Base-by-base conservation (phyloP, 1,284 basidiomycete genomes). In the Moesziomyces globuligerus region DNA sequence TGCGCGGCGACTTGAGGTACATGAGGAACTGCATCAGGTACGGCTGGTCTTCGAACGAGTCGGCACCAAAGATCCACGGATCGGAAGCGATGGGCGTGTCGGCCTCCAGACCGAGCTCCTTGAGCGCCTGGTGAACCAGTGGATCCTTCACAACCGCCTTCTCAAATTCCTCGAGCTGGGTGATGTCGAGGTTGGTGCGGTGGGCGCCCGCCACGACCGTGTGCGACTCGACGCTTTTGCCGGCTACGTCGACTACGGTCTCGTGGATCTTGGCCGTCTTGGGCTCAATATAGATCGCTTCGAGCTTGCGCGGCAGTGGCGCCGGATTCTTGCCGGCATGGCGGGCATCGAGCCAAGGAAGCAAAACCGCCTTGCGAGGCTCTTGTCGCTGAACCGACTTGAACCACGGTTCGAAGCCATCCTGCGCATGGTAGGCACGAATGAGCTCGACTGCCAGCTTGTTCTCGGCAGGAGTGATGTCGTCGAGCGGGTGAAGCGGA, bases 41-140 rank as follows among this genome's bases (percentile, higher is more conserved):
- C 7, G 72, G 73, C 47, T 73, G 50, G 23, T 72, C 54, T 13
- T 66, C 71, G 36, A 56, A 54, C 13, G 49, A 48, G 59, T 76
- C 74, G 28, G 56, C 54, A 17, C 74, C 73, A 43, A 76, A 76
- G 51, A 74, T 76, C 72, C 74, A 76, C 17, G 71, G 65, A 29
- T 74, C 75, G 20, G 70, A 47, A 21, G 51, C 51, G 24, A 77
- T 55, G 26, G 53, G 55, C 13, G 56, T 65, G 34, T 73, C 72
- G 2, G 40, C 21, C 9, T 51, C 48, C 20, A 76, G 52, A 29
- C 72, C 67, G 21, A 76, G 50, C 45, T 71, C 50, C 18, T 56
- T 26, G 13, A 76, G 59, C 15, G 64, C 74, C 36, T 73, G 47
- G 48, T 54, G 47, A 34, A 65, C 57, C 9, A 47, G 24, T 4